Conservation (phyloP, 768 basidiomycete species). For the Boletus sp. region DNA sequence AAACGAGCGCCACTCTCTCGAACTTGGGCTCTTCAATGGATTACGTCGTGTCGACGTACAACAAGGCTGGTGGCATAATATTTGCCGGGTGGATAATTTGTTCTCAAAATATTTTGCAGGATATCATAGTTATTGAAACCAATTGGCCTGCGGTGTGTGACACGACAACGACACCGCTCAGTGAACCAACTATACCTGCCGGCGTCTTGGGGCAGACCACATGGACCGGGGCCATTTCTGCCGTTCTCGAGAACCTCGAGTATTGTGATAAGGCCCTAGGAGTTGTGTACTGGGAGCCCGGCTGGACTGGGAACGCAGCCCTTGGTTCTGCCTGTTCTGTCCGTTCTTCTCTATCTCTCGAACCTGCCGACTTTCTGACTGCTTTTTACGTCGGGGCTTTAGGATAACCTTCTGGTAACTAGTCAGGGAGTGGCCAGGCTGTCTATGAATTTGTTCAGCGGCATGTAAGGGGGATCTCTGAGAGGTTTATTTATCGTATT, state of each 20-base stretch:
- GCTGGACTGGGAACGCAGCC: constrained; percentile 4
- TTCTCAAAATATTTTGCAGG: constrained; percentile 6
- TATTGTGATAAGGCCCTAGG: constrained; percentile 7
- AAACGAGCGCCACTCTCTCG: constrained; percentile 2
- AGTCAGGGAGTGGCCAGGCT: constrained; percentile 1
- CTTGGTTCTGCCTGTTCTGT: constrained; percentile 9
- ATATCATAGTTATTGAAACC: constrained; percentile 12
- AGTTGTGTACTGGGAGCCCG: constrained; percentile 12
- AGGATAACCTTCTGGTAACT: constrained; percentile 12
- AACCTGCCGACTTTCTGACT: neutral
- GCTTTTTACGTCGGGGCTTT: neutral
- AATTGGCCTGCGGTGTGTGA: constrained; percentile 7
- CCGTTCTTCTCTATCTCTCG: neutral
- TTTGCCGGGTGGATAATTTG: neutral
- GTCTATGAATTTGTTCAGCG: constrained; percentile 4
- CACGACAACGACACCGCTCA: neutral
- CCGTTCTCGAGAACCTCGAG: neutral
- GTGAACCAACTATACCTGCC: constrained; percentile 7
- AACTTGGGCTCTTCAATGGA: constrained; percentile 5
- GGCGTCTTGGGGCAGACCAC: constrained; percentile 4
- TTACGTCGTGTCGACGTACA: constrained; percentile 6
- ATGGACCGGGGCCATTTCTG: constrained; percentile 1
- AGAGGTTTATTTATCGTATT: neutral
- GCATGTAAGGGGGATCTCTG: neutral
- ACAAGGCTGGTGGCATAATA: constrained; percentile 1